Evolutionary conservation across 1,284 basidiomycete species (phyloP).

Genomic region (Cryptococcus maquisensis): DNA sequence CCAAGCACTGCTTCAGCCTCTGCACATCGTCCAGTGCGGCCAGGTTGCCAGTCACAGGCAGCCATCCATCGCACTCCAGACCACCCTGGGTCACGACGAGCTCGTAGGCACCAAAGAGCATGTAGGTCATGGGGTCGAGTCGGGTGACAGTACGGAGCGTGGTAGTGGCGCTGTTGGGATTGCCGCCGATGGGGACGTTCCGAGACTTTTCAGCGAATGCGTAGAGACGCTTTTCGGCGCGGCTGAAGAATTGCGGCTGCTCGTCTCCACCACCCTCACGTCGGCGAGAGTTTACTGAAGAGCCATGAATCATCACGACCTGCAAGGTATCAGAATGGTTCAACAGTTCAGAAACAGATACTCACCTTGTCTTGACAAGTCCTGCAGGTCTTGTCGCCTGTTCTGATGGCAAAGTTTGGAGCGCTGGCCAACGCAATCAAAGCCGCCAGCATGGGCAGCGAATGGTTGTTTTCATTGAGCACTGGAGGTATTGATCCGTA

Average conservation of each 20-base stretch:
- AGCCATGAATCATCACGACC: constrained; percentile 63
- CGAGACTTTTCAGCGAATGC: constrained; percentile 82
- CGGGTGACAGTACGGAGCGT: constrained; percentile 73
- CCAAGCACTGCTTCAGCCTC: constrained; percentile 75
- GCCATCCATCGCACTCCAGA: constrained; percentile 84
- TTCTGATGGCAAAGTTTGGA: constrained; percentile 88
- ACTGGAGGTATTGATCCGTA: constrained; percentile 57
- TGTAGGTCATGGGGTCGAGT: constrained; percentile 83
- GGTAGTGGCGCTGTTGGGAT: constrained; percentile 35
- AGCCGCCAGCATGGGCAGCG: constrained; percentile 74
- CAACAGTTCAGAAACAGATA: constrained; percentile 1
- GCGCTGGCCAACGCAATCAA: constrained; percentile 81
- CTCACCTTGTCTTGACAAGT: constrained; percentile 83
- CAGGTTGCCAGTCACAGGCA: constrained; percentile 74
- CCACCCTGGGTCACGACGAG: constrained; percentile 65
- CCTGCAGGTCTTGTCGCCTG: constrained; percentile 66
- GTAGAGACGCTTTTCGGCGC: constrained; percentile 71
- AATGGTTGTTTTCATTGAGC: constrained; percentile 71
- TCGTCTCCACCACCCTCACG: constrained; percentile 54
- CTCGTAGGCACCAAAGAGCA: constrained; percentile 85
- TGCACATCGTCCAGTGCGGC: constrained; percentile 78
- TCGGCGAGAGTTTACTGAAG: constrained; percentile 78
- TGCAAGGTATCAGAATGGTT: constrained; percentile 1
- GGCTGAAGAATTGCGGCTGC: constrained; percentile 47
- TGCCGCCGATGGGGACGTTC: constrained; percentile 53